phyloP scores from a whole-genome alignment of 2,329 filamentous ascomycete genomes.

The Cordyceps militaris region DNA sequence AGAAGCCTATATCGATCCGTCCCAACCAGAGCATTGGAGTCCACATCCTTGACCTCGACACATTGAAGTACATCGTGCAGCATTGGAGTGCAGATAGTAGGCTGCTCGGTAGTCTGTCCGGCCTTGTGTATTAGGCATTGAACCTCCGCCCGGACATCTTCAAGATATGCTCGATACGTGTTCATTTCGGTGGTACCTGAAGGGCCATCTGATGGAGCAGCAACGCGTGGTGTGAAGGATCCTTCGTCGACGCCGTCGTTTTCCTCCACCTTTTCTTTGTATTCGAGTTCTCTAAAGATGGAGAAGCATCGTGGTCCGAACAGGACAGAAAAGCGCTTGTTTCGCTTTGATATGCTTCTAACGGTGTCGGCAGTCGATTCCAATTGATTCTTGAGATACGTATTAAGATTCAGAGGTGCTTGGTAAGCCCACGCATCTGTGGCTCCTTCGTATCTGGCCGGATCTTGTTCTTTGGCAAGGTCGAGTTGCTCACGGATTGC shows the following conservation, averaged over 20 bases:
- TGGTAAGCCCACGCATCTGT: constrained; percentile 33
- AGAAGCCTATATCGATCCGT: constrained; percentile 29
- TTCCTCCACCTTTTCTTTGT: constrained; percentile 33
- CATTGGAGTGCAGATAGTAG: constrained; percentile 24
- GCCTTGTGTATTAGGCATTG: constrained; percentile 35
- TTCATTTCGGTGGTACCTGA: constrained; percentile 30
- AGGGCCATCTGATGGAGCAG: constrained; percentile 27
- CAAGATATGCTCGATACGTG: constrained; percentile 40
- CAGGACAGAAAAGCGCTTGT: constrained; percentile 48
- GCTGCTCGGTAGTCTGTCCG: constrained; percentile 24
- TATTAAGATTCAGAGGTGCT: constrained; percentile 40
- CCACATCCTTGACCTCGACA: constrained; percentile 23
- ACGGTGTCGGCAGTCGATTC: constrained; percentile 29
- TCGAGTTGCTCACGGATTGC: constrained; percentile 36
- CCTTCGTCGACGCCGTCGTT: constrained; percentile 34
- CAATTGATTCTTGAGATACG: constrained; percentile 45
- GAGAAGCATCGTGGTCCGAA: constrained; percentile 44
- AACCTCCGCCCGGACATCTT: constrained; percentile 43
- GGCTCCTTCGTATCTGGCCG: constrained; percentile 39
- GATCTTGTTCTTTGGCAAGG: constrained; percentile 36
- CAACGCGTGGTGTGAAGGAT: constrained; percentile 28
- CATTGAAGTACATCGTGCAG: constrained; percentile 28
- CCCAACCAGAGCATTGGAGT: constrained; percentile 24
- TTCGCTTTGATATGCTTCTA: constrained; percentile 46
- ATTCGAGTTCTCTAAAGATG: constrained; percentile 44